Percentiles rank a stretch among this genome's conserved stretches.
These are phyloP conservation scores for Pythium phragmitis DNA, from an alignment of 352 stramenopile species.

Conservation along the genomic window DNA sequence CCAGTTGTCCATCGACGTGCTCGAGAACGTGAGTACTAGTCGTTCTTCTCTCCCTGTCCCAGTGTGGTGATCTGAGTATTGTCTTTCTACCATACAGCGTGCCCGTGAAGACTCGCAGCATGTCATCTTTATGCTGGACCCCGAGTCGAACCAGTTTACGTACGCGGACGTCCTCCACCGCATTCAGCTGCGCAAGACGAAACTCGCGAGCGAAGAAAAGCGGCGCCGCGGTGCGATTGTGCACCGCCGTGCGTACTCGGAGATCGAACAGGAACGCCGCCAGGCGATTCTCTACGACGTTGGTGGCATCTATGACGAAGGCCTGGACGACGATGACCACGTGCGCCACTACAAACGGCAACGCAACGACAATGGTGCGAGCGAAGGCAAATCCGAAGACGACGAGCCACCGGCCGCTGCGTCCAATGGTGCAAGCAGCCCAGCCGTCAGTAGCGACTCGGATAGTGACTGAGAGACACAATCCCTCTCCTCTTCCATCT, in stretches of 20 bases:
- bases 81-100: constrained; percentile 1
- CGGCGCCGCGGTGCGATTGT: constrained; percentile 75
- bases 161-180: constrained; percentile 76
- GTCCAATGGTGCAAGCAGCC: constrained; percentile 44
- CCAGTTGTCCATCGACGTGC: constrained; percentile 62
- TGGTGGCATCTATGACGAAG: constrained; percentile 65
- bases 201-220: constrained; percentile 76
- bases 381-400: constrained; percentile 45
- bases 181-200: constrained; percentile 83
- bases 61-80: constrained; percentile 1
- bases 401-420: constrained; percentile 11
- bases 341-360: constrained; percentile 65
- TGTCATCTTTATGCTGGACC: constrained; percentile 77
- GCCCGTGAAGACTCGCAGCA: constrained; percentile 61
- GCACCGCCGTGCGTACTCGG: constrained; percentile 69
- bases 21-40: constrained; percentile 58
- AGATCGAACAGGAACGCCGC: constrained; percentile 58
- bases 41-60: not conserved
- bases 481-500: no score
- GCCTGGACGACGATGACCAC: constrained; percentile 61
- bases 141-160: constrained; percentile 71
- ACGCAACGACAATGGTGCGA: constrained; percentile 35
- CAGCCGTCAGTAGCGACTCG: constrained; percentile 59
- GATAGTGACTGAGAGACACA: constrained; percentile 50
- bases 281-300: constrained; percentile 60